A percentile compares a stretch with the other conserved stretches of the same genome.
These are phyloP conservation scores for Pisolithus microcarpus DNA, from an alignment of 768 basidiomycete species.

Conservation along the genomic window DNA sequence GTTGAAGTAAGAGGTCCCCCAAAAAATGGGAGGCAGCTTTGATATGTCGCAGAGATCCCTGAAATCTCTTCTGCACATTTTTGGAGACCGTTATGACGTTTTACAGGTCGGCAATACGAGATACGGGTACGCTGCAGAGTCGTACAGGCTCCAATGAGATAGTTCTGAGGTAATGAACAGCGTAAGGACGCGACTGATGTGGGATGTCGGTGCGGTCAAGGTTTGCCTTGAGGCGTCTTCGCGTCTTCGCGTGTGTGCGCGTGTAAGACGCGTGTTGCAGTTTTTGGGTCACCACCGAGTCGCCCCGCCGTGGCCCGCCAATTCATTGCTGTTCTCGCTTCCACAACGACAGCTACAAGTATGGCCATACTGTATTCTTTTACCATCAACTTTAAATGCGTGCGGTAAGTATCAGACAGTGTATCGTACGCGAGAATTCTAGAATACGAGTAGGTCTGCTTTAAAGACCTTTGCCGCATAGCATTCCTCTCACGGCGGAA, in stretches of 20 bases:
- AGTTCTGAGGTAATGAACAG: conserved; percentile 25
- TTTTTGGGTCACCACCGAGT: too few relatives aligned
- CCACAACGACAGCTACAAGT: background rate
- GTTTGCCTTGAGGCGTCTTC: conserved; percentile 26
- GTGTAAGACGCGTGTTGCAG: conserved; percentile 9
- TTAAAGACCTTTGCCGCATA: too few relatives aligned
- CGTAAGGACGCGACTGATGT: conserved; percentile 8
- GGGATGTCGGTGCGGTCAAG: conserved; percentile 22
- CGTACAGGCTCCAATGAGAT: conserved; percentile 8
- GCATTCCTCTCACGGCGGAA: too few relatives aligned
- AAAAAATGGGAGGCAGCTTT: conserved; percentile 14
- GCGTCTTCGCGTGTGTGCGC: conserved; percentile 20
- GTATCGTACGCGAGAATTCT: too few relatives aligned
- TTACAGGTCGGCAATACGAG: conserved; percentile 24
- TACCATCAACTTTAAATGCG: too few relatives aligned
- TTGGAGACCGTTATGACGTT: conserved; percentile 23
- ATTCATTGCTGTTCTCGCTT: background rate
- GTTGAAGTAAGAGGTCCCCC: conserved; percentile 31
- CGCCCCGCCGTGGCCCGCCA: background rate
- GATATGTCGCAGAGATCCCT: conserved; percentile 14
- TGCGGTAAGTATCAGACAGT: too few relatives aligned
- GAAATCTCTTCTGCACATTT: conserved; percentile 4
- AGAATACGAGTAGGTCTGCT: too few relatives aligned
- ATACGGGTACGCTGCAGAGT: conserved; percentile 10
- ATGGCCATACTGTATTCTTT: too few relatives aligned